phyloP scores from a whole-genome alignment of 805 yeast species.

The Yarrowia deformans region DNA sequence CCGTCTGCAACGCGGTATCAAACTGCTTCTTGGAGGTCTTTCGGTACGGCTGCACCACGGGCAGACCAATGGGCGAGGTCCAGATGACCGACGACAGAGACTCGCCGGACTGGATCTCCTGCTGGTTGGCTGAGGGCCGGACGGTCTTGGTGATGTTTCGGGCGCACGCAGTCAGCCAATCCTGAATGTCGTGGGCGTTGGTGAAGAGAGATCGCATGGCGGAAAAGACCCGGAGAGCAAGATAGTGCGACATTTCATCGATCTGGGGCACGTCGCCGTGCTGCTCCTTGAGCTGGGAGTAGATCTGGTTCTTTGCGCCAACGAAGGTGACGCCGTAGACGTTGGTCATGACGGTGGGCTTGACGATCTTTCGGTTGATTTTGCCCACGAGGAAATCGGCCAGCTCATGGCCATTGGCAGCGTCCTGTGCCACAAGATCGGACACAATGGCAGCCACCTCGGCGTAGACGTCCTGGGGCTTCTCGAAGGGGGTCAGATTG shows the following conservation, averaged over 20 bases:
- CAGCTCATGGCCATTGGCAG: slow-evolving; percentile 44
- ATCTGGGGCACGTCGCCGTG: slow-evolving; percentile 57
- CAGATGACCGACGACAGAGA: slow-evolving; percentile 90
- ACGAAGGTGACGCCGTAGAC: slow-evolving; percentile 96
- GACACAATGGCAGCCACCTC: slow-evolving; percentile 62
- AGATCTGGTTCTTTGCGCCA: slow-evolving; percentile 91
- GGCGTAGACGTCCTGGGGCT: slow-evolving; percentile 68
- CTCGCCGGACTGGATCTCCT: slow-evolving; percentile 47
- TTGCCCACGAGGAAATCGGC: slow-evolving; percentile 62
- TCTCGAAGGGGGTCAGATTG: slow-evolving; percentile 61
- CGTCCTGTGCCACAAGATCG: slow-evolving; percentile 58
- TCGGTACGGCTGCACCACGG: slow-evolving; percentile 97
- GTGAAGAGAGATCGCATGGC: slow-evolving; percentile 85
- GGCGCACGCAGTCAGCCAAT: slow-evolving; percentile 93
- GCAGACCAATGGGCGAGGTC: slow-evolving; percentile 96
- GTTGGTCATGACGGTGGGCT: slow-evolving; percentile 97
- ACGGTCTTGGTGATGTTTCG: slow-evolving; percentile 78
- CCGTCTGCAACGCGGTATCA: slow-evolving; percentile 83
- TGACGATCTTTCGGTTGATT: slow-evolving; percentile 85
- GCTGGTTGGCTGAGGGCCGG: slow-evolving; percentile 63
- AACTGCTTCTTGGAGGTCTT: slow-evolving; percentile 68
- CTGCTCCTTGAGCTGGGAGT: slow-evolving; percentile 65
- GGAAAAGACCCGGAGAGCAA: slow-evolving; percentile 78
- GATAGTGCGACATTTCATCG: slow-evolving; percentile 63
- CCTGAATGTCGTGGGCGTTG: slow-evolving; percentile 95